These are phyloP conservation scores for Trypanosoma congolense DNA, from an alignment of 208 protist species.

Conservation along the genomic window DNA sequence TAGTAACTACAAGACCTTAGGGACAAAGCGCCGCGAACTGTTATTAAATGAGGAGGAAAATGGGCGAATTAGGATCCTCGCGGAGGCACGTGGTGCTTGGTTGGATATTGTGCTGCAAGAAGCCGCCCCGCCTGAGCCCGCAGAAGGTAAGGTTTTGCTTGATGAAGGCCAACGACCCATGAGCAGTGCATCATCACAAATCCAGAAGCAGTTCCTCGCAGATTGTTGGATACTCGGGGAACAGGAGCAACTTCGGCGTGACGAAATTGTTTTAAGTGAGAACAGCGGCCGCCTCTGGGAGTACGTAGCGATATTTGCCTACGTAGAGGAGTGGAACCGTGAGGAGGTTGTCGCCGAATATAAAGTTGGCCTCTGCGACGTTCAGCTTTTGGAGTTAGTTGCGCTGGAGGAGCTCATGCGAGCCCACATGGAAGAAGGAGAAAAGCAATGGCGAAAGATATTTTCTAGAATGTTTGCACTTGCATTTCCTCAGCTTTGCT, in stretches of 20 bases:
- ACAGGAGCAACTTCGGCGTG: neutral
- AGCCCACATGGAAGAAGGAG: constrained; percentile 2
- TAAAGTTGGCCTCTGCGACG: neutral
- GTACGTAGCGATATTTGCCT: constrained; percentile 12
- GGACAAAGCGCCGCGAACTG: neutral
- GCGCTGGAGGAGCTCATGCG: constrained; percentile 16
- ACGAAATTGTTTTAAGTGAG: constrained; percentile 2
- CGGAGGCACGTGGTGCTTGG: constrained; percentile 16
- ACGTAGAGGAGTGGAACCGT: constrained; percentile 27
- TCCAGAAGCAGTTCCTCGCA: too few relatives aligned
- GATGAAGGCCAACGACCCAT: too few relatives aligned
- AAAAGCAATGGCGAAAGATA: constrained; percentile 21
- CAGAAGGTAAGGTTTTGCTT: too few relatives aligned
- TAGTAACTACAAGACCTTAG: neutral
- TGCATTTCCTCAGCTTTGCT: constrained; percentile 16
- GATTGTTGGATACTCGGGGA: constrained; percentile 1
- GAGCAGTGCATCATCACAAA: too few relatives aligned
- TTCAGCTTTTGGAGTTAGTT: constrained; percentile 2
- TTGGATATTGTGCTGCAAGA: constrained; percentile 18
- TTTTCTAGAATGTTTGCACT: constrained; percentile 24
- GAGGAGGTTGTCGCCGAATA: constrained; percentile 6
- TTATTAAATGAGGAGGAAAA: constrained; percentile 13
- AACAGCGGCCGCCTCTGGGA: neutral
- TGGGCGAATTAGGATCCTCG: constrained; percentile 14
- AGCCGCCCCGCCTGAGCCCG: neutral